Percentiles rank a stretch among this genome's conserved stretches.
These are phyloP conservation scores for Macrophomina tecta DNA, from an alignment of 2,329 filamentous ascomycete species.

Conservation along the genomic window DNA sequence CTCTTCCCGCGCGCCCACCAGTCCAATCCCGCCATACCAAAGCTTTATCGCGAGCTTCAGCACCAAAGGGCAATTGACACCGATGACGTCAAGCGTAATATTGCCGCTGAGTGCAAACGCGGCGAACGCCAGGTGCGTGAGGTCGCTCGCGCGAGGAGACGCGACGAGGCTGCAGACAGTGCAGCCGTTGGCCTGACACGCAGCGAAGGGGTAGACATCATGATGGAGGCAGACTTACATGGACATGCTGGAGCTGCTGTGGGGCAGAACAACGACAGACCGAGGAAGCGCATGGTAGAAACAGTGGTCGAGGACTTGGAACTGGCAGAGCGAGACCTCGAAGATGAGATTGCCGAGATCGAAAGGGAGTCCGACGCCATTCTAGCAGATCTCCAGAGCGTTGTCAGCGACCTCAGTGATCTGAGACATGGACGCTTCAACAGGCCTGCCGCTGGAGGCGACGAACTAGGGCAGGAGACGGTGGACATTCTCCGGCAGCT, in stretches of 20 bases:
- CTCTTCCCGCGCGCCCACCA: slow-evolving; percentile 75
- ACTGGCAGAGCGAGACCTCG: slow-evolving; percentile 67
- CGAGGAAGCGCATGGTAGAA: slow-evolving; percentile 63
- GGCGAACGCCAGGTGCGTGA: slow-evolving; percentile 65
- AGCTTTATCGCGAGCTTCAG: slow-evolving; percentile 80
- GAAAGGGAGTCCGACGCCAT: slow-evolving; percentile 68
- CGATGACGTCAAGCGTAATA: slow-evolving; percentile 70
- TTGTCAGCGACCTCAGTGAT: slow-evolving; percentile 77
- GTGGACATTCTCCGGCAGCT: slow-evolving; percentile 69
- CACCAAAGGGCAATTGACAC: slow-evolving; percentile 72
- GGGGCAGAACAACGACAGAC: slow-evolving; percentile 48
- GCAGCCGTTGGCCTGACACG: slow-evolving; percentile 55
- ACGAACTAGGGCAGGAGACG: slow-evolving; percentile 68
- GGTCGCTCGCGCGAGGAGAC: slow-evolving; percentile 60
- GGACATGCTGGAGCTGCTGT: slow-evolving; percentile 45
- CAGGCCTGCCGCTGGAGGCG: slow-evolving; percentile 58
- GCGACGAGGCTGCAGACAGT: slow-evolving; percentile 59
- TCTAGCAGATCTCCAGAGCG: slow-evolving; percentile 66
- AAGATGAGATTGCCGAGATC: slow-evolving; percentile 70
- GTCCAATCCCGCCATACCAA: slow-evolving; percentile 69
- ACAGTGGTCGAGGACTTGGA: slow-evolving; percentile 74
- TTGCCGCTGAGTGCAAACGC: slow-evolving; percentile 67
- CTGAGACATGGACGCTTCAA: slow-evolving; percentile 77
- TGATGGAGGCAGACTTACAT: slow-evolving; percentile 52
- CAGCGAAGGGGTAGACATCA: slow-evolving; percentile 65